Evolutionary conservation across 2,329 filamentous ascomycete species (phyloP), one percentile per base, ranked within the genome.

Genomic region (Zymoseptoria ardabiliae): DNA sequence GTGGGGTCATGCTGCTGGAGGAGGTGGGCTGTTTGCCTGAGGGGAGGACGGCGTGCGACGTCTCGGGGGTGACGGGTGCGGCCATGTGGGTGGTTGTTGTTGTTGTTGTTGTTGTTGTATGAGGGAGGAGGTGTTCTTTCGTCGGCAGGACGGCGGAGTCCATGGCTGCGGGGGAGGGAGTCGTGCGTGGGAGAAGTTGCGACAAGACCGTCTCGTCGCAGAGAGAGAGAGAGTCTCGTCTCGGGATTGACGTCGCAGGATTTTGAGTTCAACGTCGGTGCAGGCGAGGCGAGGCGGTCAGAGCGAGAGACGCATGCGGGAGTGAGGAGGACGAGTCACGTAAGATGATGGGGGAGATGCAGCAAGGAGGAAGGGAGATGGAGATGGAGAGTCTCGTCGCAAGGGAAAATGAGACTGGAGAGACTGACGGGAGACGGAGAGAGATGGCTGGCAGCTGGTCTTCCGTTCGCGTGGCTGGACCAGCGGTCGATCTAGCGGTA

Each of bases 1-100:
- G 85, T 11, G 85, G 84, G 11, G 85, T 87, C 75, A 85, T 82
- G n/a, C 80, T 59, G 57, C 49, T 54, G 53, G 62, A 50, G 54
- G 74, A 41, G 74, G 76, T 10, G 77, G 77, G 35, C 13, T 45
- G 35, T 45, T 45, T 45, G 21, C 11, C 25, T 8, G 52, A 54
- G 30, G 72, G 72, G 35, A 73, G 65, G 7, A 70, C 71, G 28
- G 70, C 68, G 57, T 73, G 72, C 50, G 66, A 66, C 30, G 69
- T 70, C 30, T 70, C 66, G 1, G 69, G 69, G 28, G 68, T 70
- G 6, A 58, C 58, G 7, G 68, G 66, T 50, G 60, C 60, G 13
- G 58, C 58, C 17, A 53, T 35, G 9, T 61, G 35, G 8, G 25
- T 28, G 8, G 23, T 25, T 25, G 23, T 25, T 11, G 35, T 17